These are phyloP conservation scores for Lophiostoma macrostomum DNA, from an alignment of 495 filamentous ascomycete genomes.

Conservation along the genomic window DNA sequence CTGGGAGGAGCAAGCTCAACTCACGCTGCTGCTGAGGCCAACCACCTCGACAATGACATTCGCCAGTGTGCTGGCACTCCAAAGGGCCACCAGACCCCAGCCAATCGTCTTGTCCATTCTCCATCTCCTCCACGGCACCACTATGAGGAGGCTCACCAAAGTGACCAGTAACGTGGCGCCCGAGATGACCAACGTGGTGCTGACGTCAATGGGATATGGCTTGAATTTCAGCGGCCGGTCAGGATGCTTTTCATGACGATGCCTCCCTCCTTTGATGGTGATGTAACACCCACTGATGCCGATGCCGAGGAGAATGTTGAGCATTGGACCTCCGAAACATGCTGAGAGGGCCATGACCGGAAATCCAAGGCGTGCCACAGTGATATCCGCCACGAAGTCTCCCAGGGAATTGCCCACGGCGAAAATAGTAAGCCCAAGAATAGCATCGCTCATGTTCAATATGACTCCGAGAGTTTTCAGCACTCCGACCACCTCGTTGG, in stretches of 20 bases:
- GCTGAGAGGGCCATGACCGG: constrained; percentile 96
- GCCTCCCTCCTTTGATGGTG: constrained; percentile 59
- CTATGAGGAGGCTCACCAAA: constrained; percentile 70
- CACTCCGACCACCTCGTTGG: constrained; percentile 92
- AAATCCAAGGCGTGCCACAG: constrained; percentile 86
- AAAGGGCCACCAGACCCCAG: constrained; percentile 76
- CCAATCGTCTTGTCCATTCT: constrained; percentile 80
- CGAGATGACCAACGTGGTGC: constrained; percentile 76
- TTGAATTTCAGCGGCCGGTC: constrained; percentile 45
- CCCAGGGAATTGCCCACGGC: constrained; percentile 94
- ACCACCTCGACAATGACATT: constrained; percentile 79
- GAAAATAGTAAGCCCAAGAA: constrained; percentile 93
- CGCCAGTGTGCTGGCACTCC: constrained; percentile 75
- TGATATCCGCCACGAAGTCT: constrained; percentile 92
- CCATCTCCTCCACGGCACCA: constrained; percentile 86
- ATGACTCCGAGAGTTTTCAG: constrained; percentile 94
- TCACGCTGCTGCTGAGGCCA: constrained; percentile 28
- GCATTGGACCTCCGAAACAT: constrained; percentile 95
- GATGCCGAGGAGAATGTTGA: constrained; percentile 95
- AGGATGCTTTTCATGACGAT: constrained; percentile 57
- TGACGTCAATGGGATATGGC: constrained; percentile 75
- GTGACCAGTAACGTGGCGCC: constrained; percentile 78
- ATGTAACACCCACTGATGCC: constrained; percentile 86
- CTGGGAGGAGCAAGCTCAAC: neutral
- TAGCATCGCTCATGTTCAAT: constrained; percentile 88